Conservation (phyloP, 1,139 yeast genomes). For the Hyphopichia fennica region DNA sequence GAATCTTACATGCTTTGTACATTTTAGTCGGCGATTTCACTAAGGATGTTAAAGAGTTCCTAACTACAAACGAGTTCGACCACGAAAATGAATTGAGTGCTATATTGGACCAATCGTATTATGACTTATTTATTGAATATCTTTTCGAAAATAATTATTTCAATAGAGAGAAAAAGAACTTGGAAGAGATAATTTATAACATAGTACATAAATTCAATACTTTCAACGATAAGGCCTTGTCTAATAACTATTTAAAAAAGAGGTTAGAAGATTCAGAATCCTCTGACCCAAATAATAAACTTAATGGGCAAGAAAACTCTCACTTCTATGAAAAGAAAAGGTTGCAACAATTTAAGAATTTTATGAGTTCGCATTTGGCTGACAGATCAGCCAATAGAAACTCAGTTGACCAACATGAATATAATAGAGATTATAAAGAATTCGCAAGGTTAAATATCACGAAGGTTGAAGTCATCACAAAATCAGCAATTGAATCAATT, state of each 20-base stretch:
- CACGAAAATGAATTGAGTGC: slow-evolving; percentile 45
- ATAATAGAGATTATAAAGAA: slow-evolving; percentile 23
- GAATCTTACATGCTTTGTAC: slow-evolving; percentile 70
- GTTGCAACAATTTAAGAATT: slow-evolving; percentile 40
- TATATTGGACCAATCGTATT: slow-evolving; percentile 69
- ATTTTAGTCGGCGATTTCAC: slow-evolving; percentile 63
- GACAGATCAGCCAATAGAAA: slow-evolving; percentile 21
- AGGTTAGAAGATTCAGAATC: slow-evolving; percentile 36
- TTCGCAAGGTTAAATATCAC: slow-evolving; percentile 38
- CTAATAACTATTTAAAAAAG: slow-evolving; percentile 45
- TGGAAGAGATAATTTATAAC: slow-evolving; percentile 59
- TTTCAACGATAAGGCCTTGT: slow-evolving; percentile 51
- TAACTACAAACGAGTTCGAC: slow-evolving; percentile 47
- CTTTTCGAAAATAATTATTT: slow-evolving; percentile 70
- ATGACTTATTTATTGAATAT: slow-evolving; percentile 73
- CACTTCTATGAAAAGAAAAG: slow-evolving; percentile 42
- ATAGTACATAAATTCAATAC: slow-evolving; percentile 52
- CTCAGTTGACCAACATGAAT: slow-evolving; percentile 20
- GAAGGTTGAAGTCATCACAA: slow-evolving; percentile 63
- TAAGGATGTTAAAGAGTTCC: slow-evolving; percentile 61
- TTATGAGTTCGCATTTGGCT: slow-evolving; percentile 37
- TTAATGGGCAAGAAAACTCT: slow-evolving; percentile 26
- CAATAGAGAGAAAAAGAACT: slow-evolving; percentile 66
- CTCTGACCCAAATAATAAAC: slow-evolving; percentile 13
- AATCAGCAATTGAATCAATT: slow-evolving; percentile 75